phyloP scores from a whole-genome alignment of 2,329 filamentous ascomycete genomes.

The Aphanocladium album region DNA sequence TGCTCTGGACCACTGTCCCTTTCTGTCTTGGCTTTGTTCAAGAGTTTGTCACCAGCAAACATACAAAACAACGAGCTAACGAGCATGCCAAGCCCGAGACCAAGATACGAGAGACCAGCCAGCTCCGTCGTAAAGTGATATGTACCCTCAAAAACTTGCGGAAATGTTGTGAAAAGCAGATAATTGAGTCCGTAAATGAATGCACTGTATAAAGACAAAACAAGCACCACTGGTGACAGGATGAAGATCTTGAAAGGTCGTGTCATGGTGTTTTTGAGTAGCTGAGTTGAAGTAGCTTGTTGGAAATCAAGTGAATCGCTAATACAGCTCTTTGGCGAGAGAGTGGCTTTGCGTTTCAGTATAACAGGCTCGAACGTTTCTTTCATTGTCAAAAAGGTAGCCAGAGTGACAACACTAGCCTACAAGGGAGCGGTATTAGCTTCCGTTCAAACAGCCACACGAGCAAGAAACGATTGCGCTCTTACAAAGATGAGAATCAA shows the following conservation, averaged over 20 bases:
- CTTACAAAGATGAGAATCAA: conserved; percentile 39
- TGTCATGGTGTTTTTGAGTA: conserved; percentile 27
- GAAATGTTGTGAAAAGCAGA: conserved; percentile 32
- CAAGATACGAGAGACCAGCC: conserved; percentile 41
- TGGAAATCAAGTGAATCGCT: no score
- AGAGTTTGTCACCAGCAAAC: conserved; percentile 16
- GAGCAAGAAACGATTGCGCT: not conserved
- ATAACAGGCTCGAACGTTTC: not conserved
- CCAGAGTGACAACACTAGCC: not conserved
- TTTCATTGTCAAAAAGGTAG: not conserved
- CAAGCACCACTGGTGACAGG: conserved; percentile 49
- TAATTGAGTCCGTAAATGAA: conserved; percentile 33
- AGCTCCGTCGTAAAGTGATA: conserved; percentile 27
- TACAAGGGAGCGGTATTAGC: no score
- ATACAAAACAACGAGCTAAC: conserved; percentile 20
- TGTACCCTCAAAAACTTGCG: conserved; percentile 29
- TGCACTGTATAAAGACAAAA: conserved; percentile 32
- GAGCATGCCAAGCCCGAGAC: conserved; percentile 37
- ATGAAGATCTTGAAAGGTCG: conserved; percentile 45
- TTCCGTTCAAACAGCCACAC: no score
- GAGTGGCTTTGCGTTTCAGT: not conserved
- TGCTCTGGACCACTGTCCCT: conserved; percentile 35
- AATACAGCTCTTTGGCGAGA: not conserved
- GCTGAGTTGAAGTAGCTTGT: no score
- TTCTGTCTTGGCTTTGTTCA: no score